These are phyloP conservation scores for Botrytis byssoidea DNA, from an alignment of 2,329 filamentous ascomycete species.

Conservation along the genomic window DNA sequence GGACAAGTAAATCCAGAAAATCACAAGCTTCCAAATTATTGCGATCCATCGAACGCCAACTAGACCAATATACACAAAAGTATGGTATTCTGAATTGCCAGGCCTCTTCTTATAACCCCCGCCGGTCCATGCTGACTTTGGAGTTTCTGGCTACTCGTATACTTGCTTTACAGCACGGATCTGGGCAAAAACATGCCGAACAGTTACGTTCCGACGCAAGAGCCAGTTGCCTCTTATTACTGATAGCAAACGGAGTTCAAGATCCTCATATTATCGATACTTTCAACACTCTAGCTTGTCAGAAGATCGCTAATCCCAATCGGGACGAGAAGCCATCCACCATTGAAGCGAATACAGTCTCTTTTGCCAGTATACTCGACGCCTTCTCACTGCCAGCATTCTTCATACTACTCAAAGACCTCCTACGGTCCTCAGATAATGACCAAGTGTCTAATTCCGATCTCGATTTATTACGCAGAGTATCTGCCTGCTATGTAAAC, in stretches of 20 bases:
- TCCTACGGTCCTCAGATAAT: neutral
- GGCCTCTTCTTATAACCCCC: neutral
- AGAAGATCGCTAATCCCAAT: neutral
- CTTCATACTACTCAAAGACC: neutral
- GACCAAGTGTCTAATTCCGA: neutral
- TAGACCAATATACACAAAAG: neutral
- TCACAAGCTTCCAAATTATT: neutral
- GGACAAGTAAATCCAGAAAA: neutral
- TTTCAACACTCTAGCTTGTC: neutral
- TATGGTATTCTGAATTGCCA: neutral
- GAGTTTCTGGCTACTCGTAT: slow-evolving; percentile 20
- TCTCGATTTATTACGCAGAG: slow-evolving; percentile 6
- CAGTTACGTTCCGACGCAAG: slow-evolving; percentile 19
- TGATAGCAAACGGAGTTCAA: slow-evolving; percentile 2
- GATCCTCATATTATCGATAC: neutral
- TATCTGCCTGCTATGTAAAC: slow-evolving; percentile 18
- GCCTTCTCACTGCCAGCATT: slow-evolving; percentile 7
- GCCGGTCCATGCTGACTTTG: neutral
- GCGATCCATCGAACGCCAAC: neutral
- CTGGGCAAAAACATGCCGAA: slow-evolving; percentile 8
- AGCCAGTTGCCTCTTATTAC: slow-evolving; percentile 8
- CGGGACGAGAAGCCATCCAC: neutral
- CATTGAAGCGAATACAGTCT: neutral
- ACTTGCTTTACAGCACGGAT: slow-evolving; percentile 15
- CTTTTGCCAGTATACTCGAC: slow-evolving; percentile 8